A percentile compares a stretch with the other conserved stretches of the same genome.
These are phyloP conservation scores for Austroboletus eburneus DNA, from an alignment of 768 basidiomycete species.

Conservation along the genomic window DNA sequence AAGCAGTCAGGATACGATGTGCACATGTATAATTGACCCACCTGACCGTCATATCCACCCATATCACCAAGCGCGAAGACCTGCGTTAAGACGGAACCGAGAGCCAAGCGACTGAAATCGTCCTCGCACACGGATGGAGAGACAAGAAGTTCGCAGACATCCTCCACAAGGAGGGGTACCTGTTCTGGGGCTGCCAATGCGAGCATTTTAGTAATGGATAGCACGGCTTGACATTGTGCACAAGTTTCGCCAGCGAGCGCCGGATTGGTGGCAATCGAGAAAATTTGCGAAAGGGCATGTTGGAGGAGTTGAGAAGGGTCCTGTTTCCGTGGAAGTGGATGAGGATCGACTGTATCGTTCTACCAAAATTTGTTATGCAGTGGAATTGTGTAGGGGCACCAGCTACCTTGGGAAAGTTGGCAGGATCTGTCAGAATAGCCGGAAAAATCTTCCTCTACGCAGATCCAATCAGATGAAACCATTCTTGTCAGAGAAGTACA, in stretches of 20 bases:
- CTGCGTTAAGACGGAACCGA: constrained; percentile 43
- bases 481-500: constrained; percentile 7
- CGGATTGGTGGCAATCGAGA: constrained; percentile 35
- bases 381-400: background rate
- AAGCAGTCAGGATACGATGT: no score
- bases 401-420: constrained; percentile 47
- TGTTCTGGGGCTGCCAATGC: constrained; percentile 39
- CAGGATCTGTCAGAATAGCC: constrained; percentile 55
- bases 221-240: constrained; percentile 35
- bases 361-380: constrained; percentile 9
- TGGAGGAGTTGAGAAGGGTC: constrained; percentile 33
- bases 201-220: constrained; percentile 41
- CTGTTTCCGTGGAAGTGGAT: constrained; percentile 38
- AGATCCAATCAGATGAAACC: background rate
- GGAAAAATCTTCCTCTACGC: constrained; percentile 52
- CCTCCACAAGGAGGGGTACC: constrained; percentile 38
- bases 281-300: constrained; percentile 37
- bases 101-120: constrained; percentile 31
- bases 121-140: constrained; percentile 34
- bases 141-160: constrained; percentile 41
- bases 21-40: constrained; percentile 16
- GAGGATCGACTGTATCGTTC: constrained; percentile 44
- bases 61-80: constrained; percentile 44
- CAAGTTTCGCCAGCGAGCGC: constrained; percentile 36
- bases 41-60: constrained; percentile 49